A percentile compares a stretch with the other conserved stretches of the same genome.
phyloP scores from a whole-genome alignment of 345 rosid genomes.

The Erucastrum elatum region DNA sequence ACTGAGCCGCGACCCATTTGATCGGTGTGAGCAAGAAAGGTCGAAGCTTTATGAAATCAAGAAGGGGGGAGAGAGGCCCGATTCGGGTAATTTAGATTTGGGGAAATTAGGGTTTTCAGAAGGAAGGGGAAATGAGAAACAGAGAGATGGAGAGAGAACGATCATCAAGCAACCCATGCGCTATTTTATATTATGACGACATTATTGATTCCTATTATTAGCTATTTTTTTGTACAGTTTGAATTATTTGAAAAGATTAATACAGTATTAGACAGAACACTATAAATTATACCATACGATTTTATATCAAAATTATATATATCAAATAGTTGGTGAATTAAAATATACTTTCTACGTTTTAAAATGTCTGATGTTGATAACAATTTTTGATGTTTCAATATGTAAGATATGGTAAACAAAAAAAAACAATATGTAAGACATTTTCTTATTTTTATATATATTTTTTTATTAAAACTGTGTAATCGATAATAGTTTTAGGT shows the following conservation, averaged over 20 bases:
- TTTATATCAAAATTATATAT: no score
- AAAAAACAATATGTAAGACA: no score
- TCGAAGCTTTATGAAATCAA: not conserved
- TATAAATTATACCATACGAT: not conserved
- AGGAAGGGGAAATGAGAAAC: not conserved
- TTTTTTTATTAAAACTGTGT: no score
- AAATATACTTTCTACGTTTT: no score
- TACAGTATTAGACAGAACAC: not conserved
- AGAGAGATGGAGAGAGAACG: not conserved
- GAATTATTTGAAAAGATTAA: not conserved
- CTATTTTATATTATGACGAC: not conserved
- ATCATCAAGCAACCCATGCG: no score
- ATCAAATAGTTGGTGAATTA: no score
- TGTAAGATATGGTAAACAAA: no score
- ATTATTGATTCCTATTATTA: not conserved
- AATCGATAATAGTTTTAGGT: no score
- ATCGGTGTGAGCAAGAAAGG: slow-evolving; percentile 7
- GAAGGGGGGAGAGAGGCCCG: no score
- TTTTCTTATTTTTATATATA: no score
- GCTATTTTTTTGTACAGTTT: not conserved
- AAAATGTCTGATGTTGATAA: no score
- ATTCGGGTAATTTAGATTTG: slow-evolving; percentile 9
- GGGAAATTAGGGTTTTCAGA: slow-evolving; percentile 31
- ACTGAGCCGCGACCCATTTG: slow-evolving; percentile 61
- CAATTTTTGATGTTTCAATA: no score